Conservation (phyloP, 768 basidiomycete species). For the Lentinula raphanica region DNA sequence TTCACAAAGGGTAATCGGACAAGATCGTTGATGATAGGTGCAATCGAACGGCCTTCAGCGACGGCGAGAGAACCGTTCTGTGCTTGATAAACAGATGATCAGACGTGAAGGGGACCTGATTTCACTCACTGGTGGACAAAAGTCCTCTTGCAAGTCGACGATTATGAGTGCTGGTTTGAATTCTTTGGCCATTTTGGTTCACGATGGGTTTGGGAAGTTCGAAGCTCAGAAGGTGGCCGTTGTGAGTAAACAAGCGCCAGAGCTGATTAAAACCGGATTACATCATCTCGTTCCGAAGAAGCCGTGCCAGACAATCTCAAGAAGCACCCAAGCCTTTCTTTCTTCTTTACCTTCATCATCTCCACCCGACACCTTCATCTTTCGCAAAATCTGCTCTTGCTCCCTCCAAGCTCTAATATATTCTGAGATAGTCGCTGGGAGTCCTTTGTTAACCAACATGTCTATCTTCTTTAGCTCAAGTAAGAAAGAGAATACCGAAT, state of each 20-base stretch:
- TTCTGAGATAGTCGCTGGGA: background rate
- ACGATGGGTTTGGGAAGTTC: too few relatives aligned
- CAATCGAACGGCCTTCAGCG: constrained; percentile 49
- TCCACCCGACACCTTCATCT: background rate
- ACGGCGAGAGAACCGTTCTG: constrained; percentile 64
- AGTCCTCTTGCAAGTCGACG: constrained; percentile 83
- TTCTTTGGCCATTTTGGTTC: background rate
- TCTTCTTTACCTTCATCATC: background rate
- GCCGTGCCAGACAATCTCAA: background rate
- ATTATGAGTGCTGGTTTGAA: constrained; percentile 55
- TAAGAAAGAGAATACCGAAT: background rate
- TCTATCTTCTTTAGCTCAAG: background rate
- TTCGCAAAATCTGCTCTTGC: background rate
- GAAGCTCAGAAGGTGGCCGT: background rate
- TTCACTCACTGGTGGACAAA: constrained; percentile 34
- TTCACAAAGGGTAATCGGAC: constrained; percentile 49
- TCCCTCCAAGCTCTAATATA: too few relatives aligned
- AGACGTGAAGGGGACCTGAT: background rate
- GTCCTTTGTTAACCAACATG: background rate
- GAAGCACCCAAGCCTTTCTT: too few relatives aligned
- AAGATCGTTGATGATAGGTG: constrained; percentile 52
- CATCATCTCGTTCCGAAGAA: background rate
- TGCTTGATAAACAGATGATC: background rate
- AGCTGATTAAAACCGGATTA: background rate
- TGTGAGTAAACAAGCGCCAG: background rate